Evolutionary conservation across 352 stramenopile species (phyloP).

Genomic region (Globisporangium megalacanthum): DNA sequence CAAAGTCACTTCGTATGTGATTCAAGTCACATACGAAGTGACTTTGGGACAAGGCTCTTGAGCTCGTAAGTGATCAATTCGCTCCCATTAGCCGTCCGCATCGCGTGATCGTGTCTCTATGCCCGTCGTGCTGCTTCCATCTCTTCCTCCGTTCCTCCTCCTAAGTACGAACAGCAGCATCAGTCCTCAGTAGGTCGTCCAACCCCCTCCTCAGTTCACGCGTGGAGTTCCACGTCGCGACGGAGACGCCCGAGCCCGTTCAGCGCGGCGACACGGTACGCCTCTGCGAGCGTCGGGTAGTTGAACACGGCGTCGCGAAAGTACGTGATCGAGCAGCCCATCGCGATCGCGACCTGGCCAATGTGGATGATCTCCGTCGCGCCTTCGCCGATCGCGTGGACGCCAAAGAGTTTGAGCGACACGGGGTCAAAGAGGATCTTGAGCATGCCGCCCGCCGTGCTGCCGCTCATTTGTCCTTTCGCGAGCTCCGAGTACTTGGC

Average conservation of each 20-base stretch:
- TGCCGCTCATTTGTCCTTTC: conserved; percentile 88
- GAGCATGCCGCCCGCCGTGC: conserved; percentile 71
- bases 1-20: too few relatives aligned
- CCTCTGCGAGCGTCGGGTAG: conserved; percentile 89
- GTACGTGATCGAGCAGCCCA: conserved; percentile 79
- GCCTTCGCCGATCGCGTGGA: conserved; percentile 86
- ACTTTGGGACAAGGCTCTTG: too few relatives aligned
- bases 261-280: conserved; percentile 84
- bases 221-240: conserved; percentile 60
- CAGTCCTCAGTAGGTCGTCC: too few relatives aligned
- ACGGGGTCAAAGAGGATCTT: conserved; percentile 87
- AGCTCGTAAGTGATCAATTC: neutral
- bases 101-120: too few relatives aligned
- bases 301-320: conserved; percentile 91
- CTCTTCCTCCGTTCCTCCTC: too few relatives aligned
- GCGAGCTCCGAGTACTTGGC: conserved; percentile 85
- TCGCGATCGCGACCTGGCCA: conserved; percentile 85
- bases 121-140: too few relatives aligned
- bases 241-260: conserved; percentile 85
- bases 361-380: conserved; percentile 92
- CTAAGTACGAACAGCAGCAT: too few relatives aligned
- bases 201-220: conserved; percentile 18
- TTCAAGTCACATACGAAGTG: too few relatives aligned
- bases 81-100: too few relatives aligned
- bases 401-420: conserved; percentile 75